Conservation (phyloP, 2,329 filamentous ascomycete species). For the Cytospora piceae region DNA sequence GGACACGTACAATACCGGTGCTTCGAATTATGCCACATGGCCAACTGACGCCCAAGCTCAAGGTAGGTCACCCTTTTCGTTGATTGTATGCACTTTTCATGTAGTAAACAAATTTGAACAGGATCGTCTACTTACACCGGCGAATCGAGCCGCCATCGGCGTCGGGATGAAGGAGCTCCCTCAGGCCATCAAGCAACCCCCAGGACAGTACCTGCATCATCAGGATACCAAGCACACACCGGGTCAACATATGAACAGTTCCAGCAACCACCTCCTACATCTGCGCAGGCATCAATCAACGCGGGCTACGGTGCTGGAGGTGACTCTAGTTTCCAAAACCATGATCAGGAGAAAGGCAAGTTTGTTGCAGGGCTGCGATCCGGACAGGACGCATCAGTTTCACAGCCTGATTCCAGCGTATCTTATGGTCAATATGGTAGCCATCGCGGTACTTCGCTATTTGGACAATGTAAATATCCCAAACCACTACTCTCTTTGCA, state of each 20-base stretch:
- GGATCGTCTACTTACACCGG: neutral
- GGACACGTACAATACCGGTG: slow-evolving; percentile 5
- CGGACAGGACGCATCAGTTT: neutral
- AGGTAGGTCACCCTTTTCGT: slow-evolving; percentile 3
- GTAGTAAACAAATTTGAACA: neutral
- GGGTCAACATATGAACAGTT: neutral
- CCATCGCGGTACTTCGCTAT: neutral
- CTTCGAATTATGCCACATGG: slow-evolving; percentile 9
- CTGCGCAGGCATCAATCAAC: neutral
- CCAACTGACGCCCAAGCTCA: slow-evolving; percentile 3
- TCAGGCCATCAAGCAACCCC: neutral
- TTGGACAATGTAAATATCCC: neutral
- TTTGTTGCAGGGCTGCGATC: neutral
- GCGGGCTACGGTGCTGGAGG: neutral
- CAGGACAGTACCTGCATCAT: neutral
- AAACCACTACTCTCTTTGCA: neutral
- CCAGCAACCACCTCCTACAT: neutral
- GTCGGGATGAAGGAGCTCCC: neutral
- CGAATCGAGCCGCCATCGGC: neutral
- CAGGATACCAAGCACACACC: neutral
- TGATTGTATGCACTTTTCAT: neutral
- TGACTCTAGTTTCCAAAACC: neutral
- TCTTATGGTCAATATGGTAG: neutral
- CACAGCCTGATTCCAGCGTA: neutral
- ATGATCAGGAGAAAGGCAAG: neutral